A percentile compares a stretch with the other conserved stretches of the same genome.
Evolutionary conservation across 768 basidiomycete genomes (phyloP).

Genomic region (Leccinum longicurvipes): DNA sequence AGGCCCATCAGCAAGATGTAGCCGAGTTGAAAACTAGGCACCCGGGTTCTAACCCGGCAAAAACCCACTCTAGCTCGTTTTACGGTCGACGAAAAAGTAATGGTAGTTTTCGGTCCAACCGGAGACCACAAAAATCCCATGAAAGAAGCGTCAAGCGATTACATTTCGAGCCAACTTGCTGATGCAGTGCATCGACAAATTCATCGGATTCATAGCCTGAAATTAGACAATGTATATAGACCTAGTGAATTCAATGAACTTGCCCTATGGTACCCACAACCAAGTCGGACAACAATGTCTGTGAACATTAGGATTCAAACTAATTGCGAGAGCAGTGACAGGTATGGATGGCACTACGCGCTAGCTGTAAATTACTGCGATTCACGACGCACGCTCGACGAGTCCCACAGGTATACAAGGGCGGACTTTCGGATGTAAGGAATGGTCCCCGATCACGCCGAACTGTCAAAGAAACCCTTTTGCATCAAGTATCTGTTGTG

Average conservation of each 20-base stretch:
- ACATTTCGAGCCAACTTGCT: too few species aligned
- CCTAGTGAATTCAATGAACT: background rate
- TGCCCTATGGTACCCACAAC: background rate
- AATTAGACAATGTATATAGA: background rate
- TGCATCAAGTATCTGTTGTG: conserved; percentile 43
- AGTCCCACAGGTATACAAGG: background rate
- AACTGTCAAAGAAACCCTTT: conserved; percentile 40
- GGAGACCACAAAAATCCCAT: too few species aligned
- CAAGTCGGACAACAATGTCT: background rate
- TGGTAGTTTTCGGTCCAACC: too few species aligned
- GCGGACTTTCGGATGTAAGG: background rate
- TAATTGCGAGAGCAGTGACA: background rate
- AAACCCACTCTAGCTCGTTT: too few species aligned
- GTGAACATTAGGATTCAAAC: background rate
- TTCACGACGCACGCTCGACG: background rate
- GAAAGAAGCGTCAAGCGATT: too few species aligned
- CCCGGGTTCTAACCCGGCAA: too few species aligned
- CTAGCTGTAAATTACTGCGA: background rate
- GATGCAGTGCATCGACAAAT: background rate
- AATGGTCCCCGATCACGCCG: conserved; percentile 1
- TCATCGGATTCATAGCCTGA: background rate
- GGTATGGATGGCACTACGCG: background rate
- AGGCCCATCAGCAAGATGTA: too few species aligned
- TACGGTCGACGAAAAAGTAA: too few species aligned
- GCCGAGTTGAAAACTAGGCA: too few species aligned